These are phyloP conservation scores for Diaporthe caulivora DNA, from an alignment of 2,329 filamentous ascomycete species.

Conservation along the genomic window DNA sequence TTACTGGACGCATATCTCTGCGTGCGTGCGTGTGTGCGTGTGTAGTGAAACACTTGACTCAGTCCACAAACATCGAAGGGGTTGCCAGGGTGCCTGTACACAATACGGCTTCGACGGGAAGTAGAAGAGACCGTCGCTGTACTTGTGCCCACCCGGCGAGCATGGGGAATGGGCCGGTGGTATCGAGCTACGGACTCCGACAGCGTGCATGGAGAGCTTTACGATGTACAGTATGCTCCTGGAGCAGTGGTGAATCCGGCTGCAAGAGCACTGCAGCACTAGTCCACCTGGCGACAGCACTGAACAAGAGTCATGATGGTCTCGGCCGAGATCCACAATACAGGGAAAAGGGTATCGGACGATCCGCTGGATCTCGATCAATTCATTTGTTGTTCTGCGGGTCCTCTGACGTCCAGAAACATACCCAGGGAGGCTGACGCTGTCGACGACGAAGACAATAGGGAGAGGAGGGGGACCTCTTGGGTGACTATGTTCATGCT, in stretches of 20 bases:
- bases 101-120: too few relatives aligned
- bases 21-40: not conserved
- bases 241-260: not conserved
- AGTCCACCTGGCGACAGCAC: not conserved
- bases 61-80: not conserved
- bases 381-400: conserved; percentile 16
- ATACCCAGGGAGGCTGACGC: conserved; percentile 3
- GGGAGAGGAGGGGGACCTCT: not conserved
- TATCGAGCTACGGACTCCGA: not conserved
- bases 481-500: not conserved
- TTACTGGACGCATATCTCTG: not conserved
- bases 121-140: not conserved
- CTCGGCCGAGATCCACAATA: conserved; percentile 29
- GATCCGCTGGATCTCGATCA: conserved; percentile 33
- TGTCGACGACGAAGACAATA: not conserved
- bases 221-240: not conserved
- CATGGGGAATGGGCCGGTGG: not conserved
- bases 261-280: not conserved
- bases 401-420: conserved; percentile 10
- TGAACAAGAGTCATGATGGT: conserved; percentile 29
- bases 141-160: not conserved
- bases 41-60: conserved; percentile 14
- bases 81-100: not conserved
- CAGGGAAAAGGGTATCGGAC: conserved; percentile 27
- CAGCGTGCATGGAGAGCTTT: not conserved